Evolutionary conservation across 768 basidiomycete genomes (phyloP).

Genomic region (Lenzites betulinus): DNA sequence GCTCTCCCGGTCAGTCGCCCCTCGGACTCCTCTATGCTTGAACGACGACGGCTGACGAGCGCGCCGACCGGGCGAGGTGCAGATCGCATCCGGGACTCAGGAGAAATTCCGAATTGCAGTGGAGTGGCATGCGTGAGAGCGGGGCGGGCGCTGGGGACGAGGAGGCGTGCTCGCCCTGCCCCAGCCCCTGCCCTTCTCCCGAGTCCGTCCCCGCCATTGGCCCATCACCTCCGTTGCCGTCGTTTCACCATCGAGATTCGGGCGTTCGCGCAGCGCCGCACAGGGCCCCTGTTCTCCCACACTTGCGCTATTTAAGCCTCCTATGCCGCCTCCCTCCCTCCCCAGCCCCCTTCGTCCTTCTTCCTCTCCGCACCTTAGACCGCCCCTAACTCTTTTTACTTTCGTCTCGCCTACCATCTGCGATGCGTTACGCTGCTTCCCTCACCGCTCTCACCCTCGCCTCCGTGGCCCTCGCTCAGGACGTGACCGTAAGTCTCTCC

Average conservation of each 20-base stretch:
- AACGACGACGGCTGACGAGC: no score
- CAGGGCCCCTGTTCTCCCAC: conserved; percentile 11
- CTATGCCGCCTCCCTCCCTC: background rate
- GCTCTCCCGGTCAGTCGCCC: background rate
- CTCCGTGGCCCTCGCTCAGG: conserved; percentile 24
- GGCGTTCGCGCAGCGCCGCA: conserved; percentile 6
- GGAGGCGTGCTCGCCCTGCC: background rate
- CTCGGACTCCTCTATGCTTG: no score
- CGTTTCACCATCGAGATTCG: conserved; percentile 12
- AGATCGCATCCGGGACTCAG: background rate
- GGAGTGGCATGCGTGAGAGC: conserved; percentile 6
- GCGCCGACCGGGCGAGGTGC: no score
- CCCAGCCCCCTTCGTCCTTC: conserved; percentile 5
- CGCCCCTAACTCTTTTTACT: background rate
- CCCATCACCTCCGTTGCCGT: conserved; percentile 9
- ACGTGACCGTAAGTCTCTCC: background rate
- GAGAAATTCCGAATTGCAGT: background rate
- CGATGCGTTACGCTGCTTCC: conserved; percentile 21
- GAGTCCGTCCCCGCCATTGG: conserved; percentile 6
- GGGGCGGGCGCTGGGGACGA: background rate
- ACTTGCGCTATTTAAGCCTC: conserved; percentile 5
- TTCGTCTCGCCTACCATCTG: conserved; percentile 1
- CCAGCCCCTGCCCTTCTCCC: conserved; percentile 1
- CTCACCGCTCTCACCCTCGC: conserved; percentile 22
- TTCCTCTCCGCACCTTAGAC: conserved; percentile 1